phyloP scores from a whole-genome alignment of 2,329 filamentous ascomycete genomes.

The Arachnopeziza araneosa region DNA sequence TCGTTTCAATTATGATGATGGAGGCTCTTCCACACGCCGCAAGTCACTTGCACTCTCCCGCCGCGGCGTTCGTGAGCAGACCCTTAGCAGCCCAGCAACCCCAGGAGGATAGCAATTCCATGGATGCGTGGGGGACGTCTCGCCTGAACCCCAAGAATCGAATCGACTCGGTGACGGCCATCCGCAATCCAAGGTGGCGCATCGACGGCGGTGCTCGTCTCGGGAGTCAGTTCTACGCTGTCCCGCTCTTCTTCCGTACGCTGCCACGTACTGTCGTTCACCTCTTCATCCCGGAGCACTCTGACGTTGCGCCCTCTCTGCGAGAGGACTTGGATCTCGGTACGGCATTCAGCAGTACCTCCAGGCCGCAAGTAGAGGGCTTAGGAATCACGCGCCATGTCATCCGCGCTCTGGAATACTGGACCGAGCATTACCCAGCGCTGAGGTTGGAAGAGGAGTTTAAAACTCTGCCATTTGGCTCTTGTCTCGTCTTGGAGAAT shows the following conservation, averaged over 20 bases:
- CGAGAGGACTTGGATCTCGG: neutral
- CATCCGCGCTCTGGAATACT: slow-evolving; percentile 49
- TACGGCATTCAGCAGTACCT: neutral
- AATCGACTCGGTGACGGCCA: slow-evolving; percentile 48
- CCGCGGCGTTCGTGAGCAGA: neutral
- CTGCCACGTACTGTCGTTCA: slow-evolving; percentile 44
- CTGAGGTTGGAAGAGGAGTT: slow-evolving; percentile 32
- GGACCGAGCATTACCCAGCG: slow-evolving; percentile 34
- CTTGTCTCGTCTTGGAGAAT: slow-evolving; percentile 48
- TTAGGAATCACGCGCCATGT: slow-evolving; percentile 43
- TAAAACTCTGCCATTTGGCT: slow-evolving; percentile 48
- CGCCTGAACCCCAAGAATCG: slow-evolving; percentile 54
- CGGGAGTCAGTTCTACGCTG: slow-evolving; percentile 52
- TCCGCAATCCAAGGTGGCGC: slow-evolving; percentile 44
- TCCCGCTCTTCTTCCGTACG: slow-evolving; percentile 46
- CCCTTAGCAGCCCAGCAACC: neutral
- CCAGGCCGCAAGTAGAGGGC: neutral
- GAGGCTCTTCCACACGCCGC: neutral
- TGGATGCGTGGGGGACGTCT: neutral
- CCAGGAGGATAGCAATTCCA: neutral
- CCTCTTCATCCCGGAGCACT: neutral
- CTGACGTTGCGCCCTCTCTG: neutral
- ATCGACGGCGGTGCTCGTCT: slow-evolving; percentile 53
- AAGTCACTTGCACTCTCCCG: neutral
- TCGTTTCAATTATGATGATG: neutral